Evolutionary conservation across 495 filamentous ascomycete genomes (phyloP).

Genomic region (Immersiella caudata): DNA sequence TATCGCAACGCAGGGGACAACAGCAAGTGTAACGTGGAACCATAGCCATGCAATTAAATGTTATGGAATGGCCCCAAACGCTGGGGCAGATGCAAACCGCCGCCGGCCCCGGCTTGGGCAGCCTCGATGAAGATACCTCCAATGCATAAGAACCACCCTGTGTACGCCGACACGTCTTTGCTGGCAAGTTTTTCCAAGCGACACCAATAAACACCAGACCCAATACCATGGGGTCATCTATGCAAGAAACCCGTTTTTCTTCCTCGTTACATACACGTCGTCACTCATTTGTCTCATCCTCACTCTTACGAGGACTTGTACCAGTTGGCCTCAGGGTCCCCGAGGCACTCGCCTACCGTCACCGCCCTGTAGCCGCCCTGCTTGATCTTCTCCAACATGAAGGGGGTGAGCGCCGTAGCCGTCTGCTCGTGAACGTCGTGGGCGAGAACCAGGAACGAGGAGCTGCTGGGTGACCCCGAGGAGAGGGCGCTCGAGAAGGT

Average conservation of each 20-base stretch:
- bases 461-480: constrained; percentile 20
- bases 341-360: constrained; percentile 64
- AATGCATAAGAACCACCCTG: not conserved
- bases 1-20: not conserved
- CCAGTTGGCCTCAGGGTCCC: constrained; percentile 61
- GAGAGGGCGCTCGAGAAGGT: constrained; percentile 32
- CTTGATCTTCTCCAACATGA: constrained; percentile 36
- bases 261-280: not conserved
- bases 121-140: not conserved
- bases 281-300: not conserved
- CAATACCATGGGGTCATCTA: not conserved
- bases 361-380: constrained; percentile 43
- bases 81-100: not conserved
- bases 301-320: constrained; percentile 45
- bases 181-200: too few relatives aligned
- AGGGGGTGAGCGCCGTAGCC: constrained; percentile 32
- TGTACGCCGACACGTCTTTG: not conserved
- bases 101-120: not conserved
- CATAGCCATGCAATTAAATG: constrained; percentile 7
- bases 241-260: not conserved
- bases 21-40: not conserved
- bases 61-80: not conserved
- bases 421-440: constrained; percentile 48
- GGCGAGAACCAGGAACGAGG: constrained; percentile 35
- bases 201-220: not conserved